Percentiles rank a stretch among this genome's conserved stretches.
Conservation (phyloP, 306 rosid species). For the Lablab purpureus region DNA sequence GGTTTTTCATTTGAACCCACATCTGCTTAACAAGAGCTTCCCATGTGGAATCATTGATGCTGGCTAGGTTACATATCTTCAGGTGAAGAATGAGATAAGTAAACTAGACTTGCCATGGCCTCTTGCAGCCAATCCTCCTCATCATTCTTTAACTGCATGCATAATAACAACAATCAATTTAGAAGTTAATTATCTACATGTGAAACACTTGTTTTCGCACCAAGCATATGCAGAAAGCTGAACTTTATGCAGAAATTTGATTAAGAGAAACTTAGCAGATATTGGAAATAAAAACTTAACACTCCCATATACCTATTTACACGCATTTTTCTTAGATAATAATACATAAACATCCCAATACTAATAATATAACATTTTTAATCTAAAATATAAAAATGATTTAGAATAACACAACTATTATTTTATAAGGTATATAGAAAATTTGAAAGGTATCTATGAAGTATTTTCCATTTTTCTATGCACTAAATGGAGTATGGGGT, state of each 20-base stretch:
- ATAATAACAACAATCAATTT: background rate
- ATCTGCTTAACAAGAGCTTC: slow-evolving; percentile 32
- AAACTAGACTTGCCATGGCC: slow-evolving; percentile 72
- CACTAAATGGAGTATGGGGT: too few species aligned
- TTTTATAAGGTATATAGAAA: too few species aligned
- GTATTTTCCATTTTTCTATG: too few species aligned
- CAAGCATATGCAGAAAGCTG: background rate
- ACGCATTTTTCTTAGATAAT: too few species aligned
- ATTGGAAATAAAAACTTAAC: background rate
- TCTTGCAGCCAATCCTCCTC: slow-evolving; percentile 91
- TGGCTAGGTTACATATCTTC: slow-evolving; percentile 46
- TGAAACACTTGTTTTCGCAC: background rate
- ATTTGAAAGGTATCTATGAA: too few species aligned
- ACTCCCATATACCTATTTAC: background rate
- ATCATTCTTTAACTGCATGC: slow-evolving; percentile 69
- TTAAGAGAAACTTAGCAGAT: background rate
- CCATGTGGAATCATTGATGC: slow-evolving; percentile 29
- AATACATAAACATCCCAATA: too few species aligned
- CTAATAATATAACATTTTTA: too few species aligned
- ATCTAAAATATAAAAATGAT: too few species aligned
- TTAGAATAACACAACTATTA: too few species aligned
- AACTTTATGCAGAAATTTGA: background rate
- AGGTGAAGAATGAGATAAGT: slow-evolving; percentile 65
- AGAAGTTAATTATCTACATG: slow-evolving; percentile 6
- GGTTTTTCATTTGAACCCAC: slow-evolving; percentile 19